Conservation (phyloP, 306 rosid species). For the Morella rubra region DNA sequence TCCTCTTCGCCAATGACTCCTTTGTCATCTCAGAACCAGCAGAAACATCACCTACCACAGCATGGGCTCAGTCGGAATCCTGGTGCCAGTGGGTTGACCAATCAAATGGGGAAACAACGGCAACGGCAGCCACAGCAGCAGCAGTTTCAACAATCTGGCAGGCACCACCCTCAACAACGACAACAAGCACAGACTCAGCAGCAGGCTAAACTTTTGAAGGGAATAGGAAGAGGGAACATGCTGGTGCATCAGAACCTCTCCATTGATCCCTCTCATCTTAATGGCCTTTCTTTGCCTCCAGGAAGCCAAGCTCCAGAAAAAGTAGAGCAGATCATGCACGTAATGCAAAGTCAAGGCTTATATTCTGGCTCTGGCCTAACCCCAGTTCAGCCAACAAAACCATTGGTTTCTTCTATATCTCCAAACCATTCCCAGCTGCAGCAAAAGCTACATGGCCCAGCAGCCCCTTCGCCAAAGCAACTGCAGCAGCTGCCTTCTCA, state of each 20-base stretch:
- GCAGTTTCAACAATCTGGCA: slow-evolving; percentile 73
- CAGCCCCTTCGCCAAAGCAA: slow-evolving; percentile 60
- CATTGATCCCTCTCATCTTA: slow-evolving; percentile 68
- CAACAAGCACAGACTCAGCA: slow-evolving; percentile 75
- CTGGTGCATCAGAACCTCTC: slow-evolving; percentile 64
- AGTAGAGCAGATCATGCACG: slow-evolving; percentile 75
- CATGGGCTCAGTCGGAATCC: slow-evolving; percentile 80
- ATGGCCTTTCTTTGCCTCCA: slow-evolving; percentile 69
- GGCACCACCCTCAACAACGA: slow-evolving; percentile 91
- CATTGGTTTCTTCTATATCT: slow-evolving; percentile 55
- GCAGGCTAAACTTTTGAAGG: slow-evolving; percentile 75
- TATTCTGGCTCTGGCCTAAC: slow-evolving; percentile 71
- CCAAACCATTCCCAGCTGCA: slow-evolving; percentile 70
- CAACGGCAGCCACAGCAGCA: slow-evolving; percentile 60
- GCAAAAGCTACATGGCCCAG: slow-evolving; percentile 59
- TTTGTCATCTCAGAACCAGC: slow-evolving; percentile 74
- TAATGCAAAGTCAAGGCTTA: slow-evolving; percentile 73
- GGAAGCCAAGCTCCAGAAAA: slow-evolving; percentile 86
- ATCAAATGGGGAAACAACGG: slow-evolving; percentile 71
- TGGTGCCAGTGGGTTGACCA: slow-evolving; percentile 56
- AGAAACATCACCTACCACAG: slow-evolving; percentile 78
- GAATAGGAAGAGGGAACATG: slow-evolving; percentile 75
- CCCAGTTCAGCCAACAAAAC: slow-evolving; percentile 62
- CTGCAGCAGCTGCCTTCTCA: slow-evolving; percentile 56
- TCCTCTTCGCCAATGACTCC: slow-evolving; percentile 70